Percentiles rank a stretch among this genome's conserved stretches.
Evolutionary conservation across 306 rosid species (phyloP).

Genomic region (Nissolia schottii): DNA sequence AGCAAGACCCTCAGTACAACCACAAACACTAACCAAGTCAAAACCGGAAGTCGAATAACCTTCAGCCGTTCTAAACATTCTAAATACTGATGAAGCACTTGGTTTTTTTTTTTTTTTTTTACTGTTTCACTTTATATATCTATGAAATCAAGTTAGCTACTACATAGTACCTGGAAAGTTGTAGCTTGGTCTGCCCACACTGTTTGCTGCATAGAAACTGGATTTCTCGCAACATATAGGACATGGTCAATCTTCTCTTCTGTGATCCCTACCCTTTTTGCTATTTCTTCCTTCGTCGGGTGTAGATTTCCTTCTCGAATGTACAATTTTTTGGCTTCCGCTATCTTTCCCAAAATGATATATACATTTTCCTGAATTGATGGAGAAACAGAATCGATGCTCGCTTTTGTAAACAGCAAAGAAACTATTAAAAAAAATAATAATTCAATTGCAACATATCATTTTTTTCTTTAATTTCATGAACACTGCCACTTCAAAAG

Average conservation of each 20-base stretch:
- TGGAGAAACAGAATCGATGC: constrained; percentile 10
- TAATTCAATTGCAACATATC: not conserved
- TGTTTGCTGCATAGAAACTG: constrained; percentile 80
- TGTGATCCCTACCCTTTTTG: constrained; percentile 61
- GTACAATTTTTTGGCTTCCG: constrained; percentile 67
- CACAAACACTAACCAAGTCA: not conserved
- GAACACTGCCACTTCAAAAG: constrained; percentile 3
- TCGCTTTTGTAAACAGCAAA: constrained; percentile 9
- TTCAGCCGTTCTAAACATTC: not conserved
- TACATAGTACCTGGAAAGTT: constrained; percentile 72
- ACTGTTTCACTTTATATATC: not conserved
- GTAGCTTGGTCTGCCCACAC: constrained; percentile 81
- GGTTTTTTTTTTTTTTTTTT: not conserved
- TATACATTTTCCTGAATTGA: constrained; percentile 70
- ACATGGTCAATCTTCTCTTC: constrained; percentile 57
- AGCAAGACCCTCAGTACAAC: constrained; percentile 2
- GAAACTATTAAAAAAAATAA: not conserved
- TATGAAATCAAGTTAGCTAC: not conserved
- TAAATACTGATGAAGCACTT: not conserved
- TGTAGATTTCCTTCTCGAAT: constrained; percentile 68
- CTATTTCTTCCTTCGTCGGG: constrained; percentile 81
- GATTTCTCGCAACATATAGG: constrained; percentile 59
- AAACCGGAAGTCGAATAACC: not conserved
- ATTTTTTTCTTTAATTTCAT: not conserved
- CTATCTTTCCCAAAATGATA: constrained; percentile 57